A percentile compares a stretch with the other conserved stretches of the same genome.
Evolutionary conservation across 768 basidiomycete genomes (phyloP).

Genomic region (Russula sp.): DNA sequence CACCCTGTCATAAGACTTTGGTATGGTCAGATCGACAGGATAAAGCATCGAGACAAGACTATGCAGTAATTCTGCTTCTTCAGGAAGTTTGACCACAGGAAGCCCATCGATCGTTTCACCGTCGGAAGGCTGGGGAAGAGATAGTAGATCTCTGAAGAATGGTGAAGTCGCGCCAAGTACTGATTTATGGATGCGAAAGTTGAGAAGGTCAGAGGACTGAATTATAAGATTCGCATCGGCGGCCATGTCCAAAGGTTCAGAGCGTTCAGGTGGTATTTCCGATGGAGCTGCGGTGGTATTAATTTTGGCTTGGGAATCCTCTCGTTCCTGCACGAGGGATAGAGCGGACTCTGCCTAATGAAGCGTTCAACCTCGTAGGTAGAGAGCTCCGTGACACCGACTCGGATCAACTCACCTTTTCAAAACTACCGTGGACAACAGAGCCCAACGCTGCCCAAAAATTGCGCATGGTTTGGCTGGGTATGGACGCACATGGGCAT

Average conservation of each 20-base stretch:
- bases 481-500: not conserved
- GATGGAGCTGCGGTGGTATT: no score
- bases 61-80: not conserved
- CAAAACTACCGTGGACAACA: not conserved
- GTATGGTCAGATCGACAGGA: not conserved
- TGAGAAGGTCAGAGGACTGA: not conserved
- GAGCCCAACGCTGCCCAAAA: not conserved
- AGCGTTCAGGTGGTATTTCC: no score
- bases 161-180: not conserved
- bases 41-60: constrained; percentile 1
- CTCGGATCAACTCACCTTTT: not conserved
- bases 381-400: not conserved
- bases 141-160: not conserved
- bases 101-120: not conserved
- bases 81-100: not conserved
- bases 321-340: not conserved
- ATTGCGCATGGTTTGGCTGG: not conserved
- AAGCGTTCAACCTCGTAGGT: not conserved
- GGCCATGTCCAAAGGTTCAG: not conserved
- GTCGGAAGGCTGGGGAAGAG: not conserved
- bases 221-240: not conserved
- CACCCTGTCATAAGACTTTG: not conserved
- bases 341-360: not conserved
- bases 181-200: constrained; percentile 5
- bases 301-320: not conserved